These are phyloP conservation scores for Daldinia childiae DNA, from an alignment of 495 filamentous ascomycete genomes.

Conservation along the genomic window DNA sequence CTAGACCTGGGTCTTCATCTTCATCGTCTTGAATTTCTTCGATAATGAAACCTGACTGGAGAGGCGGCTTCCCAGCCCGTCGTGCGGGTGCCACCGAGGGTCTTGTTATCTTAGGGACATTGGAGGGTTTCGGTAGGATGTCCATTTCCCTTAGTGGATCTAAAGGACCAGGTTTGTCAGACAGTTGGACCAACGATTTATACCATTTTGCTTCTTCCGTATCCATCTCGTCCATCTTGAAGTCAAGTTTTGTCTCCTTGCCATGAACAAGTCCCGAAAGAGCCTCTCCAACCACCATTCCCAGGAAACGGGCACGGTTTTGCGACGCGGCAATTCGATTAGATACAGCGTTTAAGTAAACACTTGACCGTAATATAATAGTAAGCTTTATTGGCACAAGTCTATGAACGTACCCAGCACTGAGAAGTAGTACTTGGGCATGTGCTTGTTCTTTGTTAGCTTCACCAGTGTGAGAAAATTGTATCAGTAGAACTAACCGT, in stretches of 20 bases:
- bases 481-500: conserved; percentile 65
- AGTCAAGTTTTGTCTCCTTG: conserved; percentile 75
- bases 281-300: conserved; percentile 86
- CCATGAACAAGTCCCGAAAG: conserved; percentile 84
- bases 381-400: conserved; percentile 66
- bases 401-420: conserved; percentile 78
- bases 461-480: not conserved
- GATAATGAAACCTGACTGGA: conserved; percentile 62
- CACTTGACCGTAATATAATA: conserved; percentile 71
- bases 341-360: conserved; percentile 80
- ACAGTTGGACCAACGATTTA: conserved; percentile 67
- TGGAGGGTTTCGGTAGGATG: conserved; percentile 23
- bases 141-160: conserved; percentile 44
- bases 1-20: conserved; percentile 75
- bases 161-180: conserved; percentile 71
- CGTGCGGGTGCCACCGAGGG: conserved; percentile 34
- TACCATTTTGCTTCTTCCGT: conserved; percentile 81
- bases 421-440: conserved; percentile 79
- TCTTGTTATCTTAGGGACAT: conserved; percentile 31
- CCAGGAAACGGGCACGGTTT: conserved; percentile 78
- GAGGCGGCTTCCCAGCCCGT: conserved; percentile 36
- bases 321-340: conserved; percentile 86
- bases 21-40: conserved; percentile 72
- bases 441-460: conserved; percentile 65
- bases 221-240: conserved; percentile 82